Base-by-base conservation (phyloP, 108 stramenopile genomes). In the Heterococcus sp. region DNA sequence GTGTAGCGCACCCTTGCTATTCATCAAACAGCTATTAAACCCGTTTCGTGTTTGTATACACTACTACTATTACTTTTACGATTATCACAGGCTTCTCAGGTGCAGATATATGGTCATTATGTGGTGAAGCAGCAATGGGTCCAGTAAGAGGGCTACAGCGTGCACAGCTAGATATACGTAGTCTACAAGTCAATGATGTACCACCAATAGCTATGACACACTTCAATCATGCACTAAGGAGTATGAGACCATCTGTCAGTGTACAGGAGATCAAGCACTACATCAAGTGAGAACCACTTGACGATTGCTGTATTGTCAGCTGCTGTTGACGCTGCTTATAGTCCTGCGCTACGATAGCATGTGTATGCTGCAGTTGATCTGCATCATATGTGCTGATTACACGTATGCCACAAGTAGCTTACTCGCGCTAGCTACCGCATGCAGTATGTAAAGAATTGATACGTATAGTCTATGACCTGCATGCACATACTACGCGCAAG, bases 61-160 rank as follows among this genome's bases (percentile, higher is more conserved):
- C 46, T 58, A 58, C 46, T 58, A 58, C 14, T 58, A 8, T 8
- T 14, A 58, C 14, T 58, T 8, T 21, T 14, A 14, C 21, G 46
- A 58, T 58, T 58, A 58, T 94, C 1, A 71, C 90, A 33, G 95
- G 97, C 0, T 98, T 92, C 81, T 93, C 92, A 69, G 97, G 95
- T 34, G 95, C 97, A 26, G 97, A 98, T 72, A 74, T 98, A 71
- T 92, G 91, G 38, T 76, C 92, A n/a, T 88, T 96, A 2, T 94
- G 92, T 75, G 92, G 85, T 1, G 95, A 96, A 71, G 97, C 97
- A 2, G 93, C 95, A 30, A 93, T 95, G 94, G 97, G 95, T 1
- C 97, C 97, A 8, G 83, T 98, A 32, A 90, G 97, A 2, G 86
- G 93, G 29, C 70, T 95, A 35, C 93, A 90, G 28, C n/a, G n/a